A percentile compares a stretch with the other conserved stretches of the same genome.
Evolutionary conservation across 2,329 filamentous ascomycete genomes (phyloP).

Genomic region (Diaporthe sp.): DNA sequence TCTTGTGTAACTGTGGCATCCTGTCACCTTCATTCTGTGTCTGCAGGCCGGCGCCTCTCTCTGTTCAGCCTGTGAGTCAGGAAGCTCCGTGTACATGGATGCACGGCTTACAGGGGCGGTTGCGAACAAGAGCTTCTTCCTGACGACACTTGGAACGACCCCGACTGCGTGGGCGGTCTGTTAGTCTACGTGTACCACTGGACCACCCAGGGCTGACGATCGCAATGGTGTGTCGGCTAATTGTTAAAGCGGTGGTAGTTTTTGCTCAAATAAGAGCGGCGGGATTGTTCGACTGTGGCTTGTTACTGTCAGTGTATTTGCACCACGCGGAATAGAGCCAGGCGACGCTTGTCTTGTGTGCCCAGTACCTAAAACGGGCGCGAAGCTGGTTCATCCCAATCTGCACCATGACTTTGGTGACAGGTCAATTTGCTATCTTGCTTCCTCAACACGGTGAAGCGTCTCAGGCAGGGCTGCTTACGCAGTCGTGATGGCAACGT

Average conservation of each 20-base stretch:
- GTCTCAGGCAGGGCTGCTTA: not conserved
- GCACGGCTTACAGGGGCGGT: slow-evolving; percentile 21
- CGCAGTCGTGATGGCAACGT: not conserved
- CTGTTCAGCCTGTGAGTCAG: not conserved
- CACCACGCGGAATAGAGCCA: not conserved
- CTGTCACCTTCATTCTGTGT: not conserved
- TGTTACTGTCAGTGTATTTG: not conserved
- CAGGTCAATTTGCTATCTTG: not conserved
- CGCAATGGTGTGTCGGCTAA: slow-evolving; percentile 1
- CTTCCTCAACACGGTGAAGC: not conserved
- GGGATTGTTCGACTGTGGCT: not conserved
- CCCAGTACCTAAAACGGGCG: not conserved
- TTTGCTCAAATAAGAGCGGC: not conserved
- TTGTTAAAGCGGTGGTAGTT: not conserved
- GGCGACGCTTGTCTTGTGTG: not conserved
- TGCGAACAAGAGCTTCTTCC: slow-evolving; percentile 27
- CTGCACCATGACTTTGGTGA: too few relatives aligned
- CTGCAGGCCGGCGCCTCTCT: not conserved
- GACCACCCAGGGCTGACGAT: not conserved
- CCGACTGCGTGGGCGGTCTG: not conserved
- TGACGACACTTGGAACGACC: slow-evolving; percentile 17
- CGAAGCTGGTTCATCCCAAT: not conserved
- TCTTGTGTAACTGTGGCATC: not conserved
- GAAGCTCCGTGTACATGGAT: not conserved
- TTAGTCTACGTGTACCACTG: not conserved